Evolutionary conservation across 371 early-diverging fungal species (phyloP).

Genomic region (Synchytrium microbalum): DNA sequence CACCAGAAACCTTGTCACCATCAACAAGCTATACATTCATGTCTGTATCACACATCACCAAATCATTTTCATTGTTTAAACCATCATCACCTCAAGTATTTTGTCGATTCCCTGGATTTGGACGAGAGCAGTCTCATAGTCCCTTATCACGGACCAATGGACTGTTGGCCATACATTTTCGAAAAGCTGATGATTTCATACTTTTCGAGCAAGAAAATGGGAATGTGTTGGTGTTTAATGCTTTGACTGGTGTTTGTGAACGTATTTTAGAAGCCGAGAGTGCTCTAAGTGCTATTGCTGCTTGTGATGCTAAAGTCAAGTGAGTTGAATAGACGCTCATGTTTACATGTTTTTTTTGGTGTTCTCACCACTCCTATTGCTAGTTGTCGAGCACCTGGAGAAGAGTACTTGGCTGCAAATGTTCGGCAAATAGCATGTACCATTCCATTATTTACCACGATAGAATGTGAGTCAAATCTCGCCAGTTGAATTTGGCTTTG

Average conservation of each 20-base stretch:
- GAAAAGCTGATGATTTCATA: constrained; percentile 57
- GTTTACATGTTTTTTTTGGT: neutral
- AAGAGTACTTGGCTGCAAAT: constrained; percentile 11
- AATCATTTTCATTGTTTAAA: neutral
- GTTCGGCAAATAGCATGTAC: constrained; percentile 17
- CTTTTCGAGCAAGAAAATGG: constrained; percentile 64
- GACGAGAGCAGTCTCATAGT: neutral
- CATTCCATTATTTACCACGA: constrained; percentile 11
- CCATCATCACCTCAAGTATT: neutral
- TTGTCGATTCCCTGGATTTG: neutral
- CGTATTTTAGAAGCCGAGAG: constrained; percentile 51
- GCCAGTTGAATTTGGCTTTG: too few species aligned
- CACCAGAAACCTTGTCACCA: constrained; percentile 6
- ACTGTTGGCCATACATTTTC: constrained; percentile 51
- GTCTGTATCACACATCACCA: neutral
- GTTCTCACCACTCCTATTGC: neutral
- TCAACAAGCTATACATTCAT: neutral
- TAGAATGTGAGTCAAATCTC: constrained; percentile 9
- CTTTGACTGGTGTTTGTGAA: constrained; percentile 56
- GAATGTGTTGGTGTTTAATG: neutral
- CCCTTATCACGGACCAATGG: neutral
- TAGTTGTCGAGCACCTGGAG: constrained; percentile 11
- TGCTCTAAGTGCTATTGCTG: constrained; percentile 49
- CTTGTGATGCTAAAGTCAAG: constrained; percentile 32
- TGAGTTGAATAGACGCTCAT: constrained; percentile 5